Evolutionary conservation across 1,139 yeast genomes (phyloP).

Genomic region (Candida glucosophila): DNA sequence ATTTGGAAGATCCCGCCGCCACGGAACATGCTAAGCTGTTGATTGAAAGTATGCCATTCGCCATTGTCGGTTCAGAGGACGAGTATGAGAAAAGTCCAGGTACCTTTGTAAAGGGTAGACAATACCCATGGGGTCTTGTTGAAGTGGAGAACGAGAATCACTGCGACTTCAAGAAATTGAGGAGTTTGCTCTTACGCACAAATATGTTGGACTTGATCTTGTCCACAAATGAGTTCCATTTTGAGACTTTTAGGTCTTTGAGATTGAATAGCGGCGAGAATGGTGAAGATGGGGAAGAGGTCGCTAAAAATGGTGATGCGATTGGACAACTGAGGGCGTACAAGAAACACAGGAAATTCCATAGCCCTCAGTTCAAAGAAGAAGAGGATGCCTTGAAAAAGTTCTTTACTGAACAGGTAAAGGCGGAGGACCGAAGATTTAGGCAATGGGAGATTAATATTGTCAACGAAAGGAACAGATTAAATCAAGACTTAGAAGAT

Average conservation of each 20-base stretch:
- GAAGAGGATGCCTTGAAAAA: conserved; percentile 93
- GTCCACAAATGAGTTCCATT: conserved; percentile 88
- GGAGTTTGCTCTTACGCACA: conserved; percentile 81
- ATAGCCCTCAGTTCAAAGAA: conserved; percentile 90
- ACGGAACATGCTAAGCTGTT: conserved; percentile 76
- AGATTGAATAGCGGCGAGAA: conserved; percentile 60
- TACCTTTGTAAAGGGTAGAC: conserved; percentile 75
- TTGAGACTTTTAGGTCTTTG: conserved; percentile 76
- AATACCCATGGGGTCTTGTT: conserved; percentile 96
- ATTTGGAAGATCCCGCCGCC: conserved; percentile 63
- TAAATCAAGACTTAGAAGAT: conserved; percentile 88
- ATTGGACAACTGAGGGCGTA: no score
- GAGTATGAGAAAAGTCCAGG: conserved; percentile 77
- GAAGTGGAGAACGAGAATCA: conserved; percentile 95
- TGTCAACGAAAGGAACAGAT: conserved; percentile 86
- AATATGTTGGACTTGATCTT: conserved; percentile 85
- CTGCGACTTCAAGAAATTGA: conserved; percentile 89
- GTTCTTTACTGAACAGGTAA: conserved; percentile 96
- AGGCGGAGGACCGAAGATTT: conserved; percentile 93
- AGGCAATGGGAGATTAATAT: conserved; percentile 98
- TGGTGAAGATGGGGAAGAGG: conserved; percentile 23
- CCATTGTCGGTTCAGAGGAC: conserved; percentile 84
- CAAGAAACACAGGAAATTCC: conserved; percentile 45
- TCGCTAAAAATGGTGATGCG: conserved; percentile 26
- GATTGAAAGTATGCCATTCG: conserved; percentile 90